phyloP scores from a whole-genome alignment of 2,329 filamentous ascomycete genomes.

The Dactylellina haptotyla region DNA sequence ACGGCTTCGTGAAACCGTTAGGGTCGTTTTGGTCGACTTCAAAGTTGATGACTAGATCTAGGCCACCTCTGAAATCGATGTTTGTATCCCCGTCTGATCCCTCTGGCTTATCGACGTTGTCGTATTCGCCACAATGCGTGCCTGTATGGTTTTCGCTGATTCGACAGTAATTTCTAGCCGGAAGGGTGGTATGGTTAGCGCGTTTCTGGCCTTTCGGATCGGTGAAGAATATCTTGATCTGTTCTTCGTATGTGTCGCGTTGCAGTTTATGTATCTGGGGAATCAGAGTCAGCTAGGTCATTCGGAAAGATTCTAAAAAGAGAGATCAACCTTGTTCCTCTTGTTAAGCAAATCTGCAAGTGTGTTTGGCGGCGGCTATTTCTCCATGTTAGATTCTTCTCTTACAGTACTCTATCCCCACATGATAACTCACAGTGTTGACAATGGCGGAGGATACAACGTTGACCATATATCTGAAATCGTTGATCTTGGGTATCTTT shows the following conservation, averaged over 20 bases:
- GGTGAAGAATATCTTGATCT: conserved; percentile 91
- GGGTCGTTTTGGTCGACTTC: conserved; percentile 88
- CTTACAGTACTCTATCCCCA: conserved; percentile 74
- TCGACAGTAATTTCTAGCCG: conserved; percentile 93
- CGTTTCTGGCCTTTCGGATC: conserved; percentile 88
- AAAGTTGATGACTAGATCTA: conserved; percentile 88
- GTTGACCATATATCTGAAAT: conserved; percentile 97
- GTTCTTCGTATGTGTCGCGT: conserved; percentile 85
- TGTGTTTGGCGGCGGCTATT: conserved; percentile 50
- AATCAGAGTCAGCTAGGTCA: not conserved
- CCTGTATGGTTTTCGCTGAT: conserved; percentile 81
- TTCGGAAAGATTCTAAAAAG: conserved; percentile 67
- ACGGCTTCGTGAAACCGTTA: conserved; percentile 85
- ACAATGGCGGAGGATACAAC: conserved; percentile 93
- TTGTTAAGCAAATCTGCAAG: conserved; percentile 92
- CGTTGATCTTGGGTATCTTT: conserved; percentile 82
- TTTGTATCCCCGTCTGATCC: conserved; percentile 46
- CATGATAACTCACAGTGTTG: conserved; percentile 72
- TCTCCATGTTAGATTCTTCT: not conserved
- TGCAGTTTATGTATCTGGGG: conserved; percentile 73
- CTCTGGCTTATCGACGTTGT: conserved; percentile 45
- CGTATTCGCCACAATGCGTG: conserved; percentile 55
- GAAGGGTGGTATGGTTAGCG: conserved; percentile 81
- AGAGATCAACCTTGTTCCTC: conserved; percentile 74
- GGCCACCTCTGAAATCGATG: conserved; percentile 70